Evolutionary conservation across 1,284 basidiomycete species (phyloP).

Genomic region (Irpex sp.): DNA sequence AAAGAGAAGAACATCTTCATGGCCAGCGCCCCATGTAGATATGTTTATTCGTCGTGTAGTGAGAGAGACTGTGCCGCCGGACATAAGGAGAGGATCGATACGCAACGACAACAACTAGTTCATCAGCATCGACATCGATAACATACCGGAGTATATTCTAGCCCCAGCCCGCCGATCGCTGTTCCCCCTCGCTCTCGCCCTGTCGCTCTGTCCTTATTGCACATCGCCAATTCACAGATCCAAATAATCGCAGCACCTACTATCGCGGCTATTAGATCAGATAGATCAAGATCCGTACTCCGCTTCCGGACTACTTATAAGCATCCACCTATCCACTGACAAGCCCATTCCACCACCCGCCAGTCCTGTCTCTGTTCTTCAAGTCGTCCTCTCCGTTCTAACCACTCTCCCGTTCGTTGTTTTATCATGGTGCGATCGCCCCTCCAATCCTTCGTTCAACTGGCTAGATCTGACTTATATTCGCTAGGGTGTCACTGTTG

Average conservation of each 20-base stretch:
- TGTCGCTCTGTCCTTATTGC: neutral
- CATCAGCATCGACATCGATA: conserved; percentile 28
- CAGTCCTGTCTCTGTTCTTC: conserved; percentile 25
- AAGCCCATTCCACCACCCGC: conserved; percentile 18
- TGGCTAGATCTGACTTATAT: neutral
- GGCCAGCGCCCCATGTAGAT: neutral
- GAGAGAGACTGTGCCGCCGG: no score
- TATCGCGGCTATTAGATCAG: conserved; percentile 28
- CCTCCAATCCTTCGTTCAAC: conserved; percentile 1
- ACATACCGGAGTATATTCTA: conserved; percentile 9
- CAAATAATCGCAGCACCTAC: conserved; percentile 3
- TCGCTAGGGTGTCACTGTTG: conserved; percentile 41
- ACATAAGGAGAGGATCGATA: neutral
- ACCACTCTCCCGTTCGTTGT: conserved; percentile 4
- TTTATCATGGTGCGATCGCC: conserved; percentile 22
- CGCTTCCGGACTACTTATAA: conserved; percentile 50
- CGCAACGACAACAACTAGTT: conserved; percentile 7
- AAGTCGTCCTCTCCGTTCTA: conserved; percentile 21
- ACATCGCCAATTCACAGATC: conserved; percentile 14
- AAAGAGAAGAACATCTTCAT: neutral
- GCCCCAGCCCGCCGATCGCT: neutral
- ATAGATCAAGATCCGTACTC: conserved; percentile 73
- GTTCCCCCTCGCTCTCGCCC: neutral
- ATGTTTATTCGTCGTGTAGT: neutral
- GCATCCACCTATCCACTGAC: conserved; percentile 27